Evolutionary conservation across 2,329 filamentous ascomycete species (phyloP).

Genomic region (Alternaria postmessia): DNA sequence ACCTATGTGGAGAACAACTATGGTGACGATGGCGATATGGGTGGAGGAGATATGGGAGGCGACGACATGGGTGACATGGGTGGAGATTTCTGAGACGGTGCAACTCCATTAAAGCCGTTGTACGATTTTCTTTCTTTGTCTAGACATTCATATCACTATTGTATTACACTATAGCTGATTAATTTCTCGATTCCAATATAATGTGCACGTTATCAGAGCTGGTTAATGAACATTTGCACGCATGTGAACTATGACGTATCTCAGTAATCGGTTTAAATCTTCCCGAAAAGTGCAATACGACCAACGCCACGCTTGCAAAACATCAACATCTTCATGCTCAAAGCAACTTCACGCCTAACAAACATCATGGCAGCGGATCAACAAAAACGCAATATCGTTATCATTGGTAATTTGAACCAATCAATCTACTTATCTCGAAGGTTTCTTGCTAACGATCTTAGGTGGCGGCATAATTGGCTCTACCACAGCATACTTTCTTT

Average conservation of each 20-base stretch:
- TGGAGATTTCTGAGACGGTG: constrained; percentile 8
- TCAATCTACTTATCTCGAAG: not conserved
- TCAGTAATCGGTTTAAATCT: constrained; percentile 18
- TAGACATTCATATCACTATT: constrained; percentile 1
- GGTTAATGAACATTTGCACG: not conserved
- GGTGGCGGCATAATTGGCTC: constrained; percentile 93
- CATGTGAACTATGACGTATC: constrained; percentile 20
- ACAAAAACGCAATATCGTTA: constrained; percentile 45
- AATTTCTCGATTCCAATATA: not conserved
- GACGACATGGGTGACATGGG: constrained; percentile 35
- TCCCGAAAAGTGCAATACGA: constrained; percentile 23
- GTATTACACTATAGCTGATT: not conserved
- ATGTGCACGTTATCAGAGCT: not conserved
- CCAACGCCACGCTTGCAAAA: constrained; percentile 23
- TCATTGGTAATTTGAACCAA: constrained; percentile 38
- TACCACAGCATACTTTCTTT: constrained; percentile 90
- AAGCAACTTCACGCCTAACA: constrained; percentile 20
- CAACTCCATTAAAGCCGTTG: not conserved
- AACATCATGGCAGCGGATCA: constrained; percentile 38
- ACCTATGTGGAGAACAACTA: constrained; percentile 31
- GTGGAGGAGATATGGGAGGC: constrained; percentile 40
- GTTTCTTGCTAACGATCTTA: constrained; percentile 43
- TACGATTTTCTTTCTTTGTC: not conserved
- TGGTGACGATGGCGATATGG: constrained; percentile 25
- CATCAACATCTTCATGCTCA: constrained; percentile 30